Evolutionary conservation across 768 basidiomycete genomes (phyloP).

Genomic region (Cystobasidium onofrii): DNA sequence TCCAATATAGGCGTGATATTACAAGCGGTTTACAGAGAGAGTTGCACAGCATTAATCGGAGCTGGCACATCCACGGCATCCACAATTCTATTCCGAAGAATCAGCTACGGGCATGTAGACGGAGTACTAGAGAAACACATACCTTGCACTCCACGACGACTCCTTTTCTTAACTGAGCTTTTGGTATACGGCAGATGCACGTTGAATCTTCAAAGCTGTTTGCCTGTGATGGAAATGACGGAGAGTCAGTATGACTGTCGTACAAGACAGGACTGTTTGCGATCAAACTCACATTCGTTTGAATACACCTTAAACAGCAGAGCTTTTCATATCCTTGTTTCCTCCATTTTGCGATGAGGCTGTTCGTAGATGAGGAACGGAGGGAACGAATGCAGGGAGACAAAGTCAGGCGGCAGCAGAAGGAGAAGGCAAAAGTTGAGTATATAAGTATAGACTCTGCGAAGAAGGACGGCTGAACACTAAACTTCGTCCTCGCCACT

Average conservation of each 20-base stretch:
- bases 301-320: slow-evolving; percentile 93
- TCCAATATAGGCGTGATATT: too few species aligned
- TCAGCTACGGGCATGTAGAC: neutral
- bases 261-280: neutral
- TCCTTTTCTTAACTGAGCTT: slow-evolving; percentile 77
- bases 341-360: slow-evolving; percentile 98
- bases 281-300: slow-evolving; percentile 62
- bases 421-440: too few species aligned
- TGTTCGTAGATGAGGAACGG: too few species aligned
- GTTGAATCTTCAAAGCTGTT: slow-evolving; percentile 99
- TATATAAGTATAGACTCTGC: too few species aligned
- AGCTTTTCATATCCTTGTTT: slow-evolving; percentile 97
- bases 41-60: slow-evolving; percentile 12
- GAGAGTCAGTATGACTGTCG: too few species aligned
- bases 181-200: slow-evolving; percentile 94
- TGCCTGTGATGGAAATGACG: too few species aligned
- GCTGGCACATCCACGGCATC: slow-evolving; percentile 35
- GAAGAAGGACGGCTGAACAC: too few species aligned
- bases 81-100: slow-evolving; percentile 3
- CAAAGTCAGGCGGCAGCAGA: too few species aligned
- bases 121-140: slow-evolving; percentile 47
- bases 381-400: too few species aligned
- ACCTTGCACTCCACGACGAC: slow-evolving; percentile 94
- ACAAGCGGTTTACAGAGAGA: too few species aligned
- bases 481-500: slow-evolving; percentile 46